Evolutionary conservation across 148 eudicot genomes (phyloP), one percentile per base, ranked within the genome.

Genomic region (Chenopodium formosanum): DNA sequence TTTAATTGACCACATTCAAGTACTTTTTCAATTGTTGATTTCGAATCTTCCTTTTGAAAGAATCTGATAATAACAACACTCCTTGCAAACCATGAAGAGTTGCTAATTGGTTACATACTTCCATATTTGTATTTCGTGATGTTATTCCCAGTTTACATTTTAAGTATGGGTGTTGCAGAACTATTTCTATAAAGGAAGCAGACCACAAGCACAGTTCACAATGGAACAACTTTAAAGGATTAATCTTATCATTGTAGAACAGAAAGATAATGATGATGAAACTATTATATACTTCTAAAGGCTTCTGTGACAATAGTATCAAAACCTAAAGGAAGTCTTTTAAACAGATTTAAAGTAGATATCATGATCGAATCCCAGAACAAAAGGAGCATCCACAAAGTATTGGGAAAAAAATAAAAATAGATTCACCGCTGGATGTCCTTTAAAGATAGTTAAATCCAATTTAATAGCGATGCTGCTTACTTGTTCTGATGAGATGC

Each of bases 401-500:
- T 2, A 56, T 4, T 17, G 56, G 29, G 73, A 63, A 67, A 66
- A 34, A 31, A 10, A 16, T 37, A 31, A 31, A 31, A 31, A 31
- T 0, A 44, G 48, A 58, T 5, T 23, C n/a, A 44, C 9, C 4
- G 63, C 47, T 2, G 9, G 34, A 34, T 14, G 65, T 53, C 29
- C 48, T 31, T 29, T 29, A 63, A 22, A 31, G 25, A 74, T 31
- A 68, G 75, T 66, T 29, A 44, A 58, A 68, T 17, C 17, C 48
- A 56, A 34, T 25, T 22, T 6, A 69, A 37, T 48, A 53, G 0
- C 66, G 34, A 11, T 75, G 47, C 48, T 31, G 32, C 32, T 31
- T 83, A 95, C 98, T 93, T 91, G 92, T 89, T 92, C 92, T 63
- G 71, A 85, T 25, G 98, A 89, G 80, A 95, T 92, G 86, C 98